A percentile compares a stretch with the other conserved stretches of the same genome.
These are phyloP conservation scores for Fusarium xyrophilum DNA, from an alignment of 2,329 filamentous ascomycete genomes.

Conservation along the genomic window DNA sequence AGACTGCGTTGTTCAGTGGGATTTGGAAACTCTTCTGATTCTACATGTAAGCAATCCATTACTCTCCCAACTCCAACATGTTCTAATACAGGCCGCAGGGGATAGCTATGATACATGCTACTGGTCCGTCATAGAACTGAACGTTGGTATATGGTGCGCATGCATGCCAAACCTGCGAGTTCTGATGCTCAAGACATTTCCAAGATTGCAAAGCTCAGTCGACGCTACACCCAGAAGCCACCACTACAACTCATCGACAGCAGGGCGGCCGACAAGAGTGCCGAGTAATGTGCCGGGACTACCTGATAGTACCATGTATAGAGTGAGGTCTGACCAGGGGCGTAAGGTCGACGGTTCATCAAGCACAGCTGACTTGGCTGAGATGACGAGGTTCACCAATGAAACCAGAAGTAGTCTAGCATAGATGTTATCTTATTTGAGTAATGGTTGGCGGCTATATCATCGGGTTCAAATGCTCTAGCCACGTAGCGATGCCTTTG, in stretches of 20 bases:
- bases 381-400: background rate
- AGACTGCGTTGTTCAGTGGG: background rate
- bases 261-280: background rate
- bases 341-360: background rate
- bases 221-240: background rate
- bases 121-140: constrained; percentile 11
- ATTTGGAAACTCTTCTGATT: constrained; percentile 6
- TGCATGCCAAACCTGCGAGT: constrained; percentile 8
- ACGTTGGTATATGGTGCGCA: constrained; percentile 1
- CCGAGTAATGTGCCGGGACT: background rate
- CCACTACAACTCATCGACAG: background rate
- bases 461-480: too few relatives aligned
- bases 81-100: background rate
- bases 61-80: rapidly evolving
- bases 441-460: rapidly evolving
- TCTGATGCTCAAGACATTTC: background rate
- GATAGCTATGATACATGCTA: constrained; percentile 10
- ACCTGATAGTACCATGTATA: background rate
- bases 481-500: rapidly evolving
- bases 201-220: background rate
- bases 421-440: background rate
- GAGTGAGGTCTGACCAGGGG: background rate
- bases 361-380: constrained; percentile 2
- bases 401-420: background rate
- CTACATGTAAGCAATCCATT: background rate